Evolutionary conservation across 306 rosid species (phyloP).

Genomic region (Lagenaria siceraria): DNA sequence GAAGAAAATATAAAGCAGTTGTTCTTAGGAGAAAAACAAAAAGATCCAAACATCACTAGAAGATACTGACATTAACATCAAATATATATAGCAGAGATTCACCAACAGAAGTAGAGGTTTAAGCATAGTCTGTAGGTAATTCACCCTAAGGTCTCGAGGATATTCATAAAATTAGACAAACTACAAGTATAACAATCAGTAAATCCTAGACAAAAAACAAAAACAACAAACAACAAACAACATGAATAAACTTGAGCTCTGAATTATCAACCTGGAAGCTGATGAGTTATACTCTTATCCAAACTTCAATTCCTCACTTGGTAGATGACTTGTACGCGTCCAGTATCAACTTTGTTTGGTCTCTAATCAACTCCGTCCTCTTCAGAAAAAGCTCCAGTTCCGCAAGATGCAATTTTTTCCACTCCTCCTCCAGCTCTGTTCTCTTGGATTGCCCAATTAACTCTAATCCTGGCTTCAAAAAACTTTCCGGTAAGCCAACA

Average conservation of each 20-base stretch:
- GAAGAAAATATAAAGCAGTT: not conserved
- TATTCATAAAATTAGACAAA: not conserved
- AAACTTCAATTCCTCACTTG: conserved; percentile 6
- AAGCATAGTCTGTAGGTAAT: not conserved
- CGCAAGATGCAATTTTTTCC: conserved; percentile 31
- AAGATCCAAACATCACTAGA: not conserved
- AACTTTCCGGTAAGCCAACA: conserved; percentile 16
- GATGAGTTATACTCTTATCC: not conserved
- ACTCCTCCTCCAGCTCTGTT: conserved; percentile 34
- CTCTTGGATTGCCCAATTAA: conserved; percentile 23
- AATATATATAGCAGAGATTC: not conserved
- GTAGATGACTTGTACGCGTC: conserved; percentile 26
- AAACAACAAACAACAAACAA: not conserved
- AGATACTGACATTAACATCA: not conserved
- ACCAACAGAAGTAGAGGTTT: not conserved
- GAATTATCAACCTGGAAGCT: not conserved
- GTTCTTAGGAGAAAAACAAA: not conserved
- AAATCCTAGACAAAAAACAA: conserved; percentile 6
- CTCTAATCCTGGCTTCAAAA: conserved; percentile 24
- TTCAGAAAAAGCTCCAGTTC: conserved; percentile 34
- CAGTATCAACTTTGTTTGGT: conserved; percentile 24
- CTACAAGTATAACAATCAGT: not conserved
- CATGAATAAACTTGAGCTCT: not conserved
- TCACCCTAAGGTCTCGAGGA: not conserved
- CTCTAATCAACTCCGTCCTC: conserved; percentile 20